Conservation (phyloP, 306 rosid genomes). For the Citrullus amarus region DNA sequence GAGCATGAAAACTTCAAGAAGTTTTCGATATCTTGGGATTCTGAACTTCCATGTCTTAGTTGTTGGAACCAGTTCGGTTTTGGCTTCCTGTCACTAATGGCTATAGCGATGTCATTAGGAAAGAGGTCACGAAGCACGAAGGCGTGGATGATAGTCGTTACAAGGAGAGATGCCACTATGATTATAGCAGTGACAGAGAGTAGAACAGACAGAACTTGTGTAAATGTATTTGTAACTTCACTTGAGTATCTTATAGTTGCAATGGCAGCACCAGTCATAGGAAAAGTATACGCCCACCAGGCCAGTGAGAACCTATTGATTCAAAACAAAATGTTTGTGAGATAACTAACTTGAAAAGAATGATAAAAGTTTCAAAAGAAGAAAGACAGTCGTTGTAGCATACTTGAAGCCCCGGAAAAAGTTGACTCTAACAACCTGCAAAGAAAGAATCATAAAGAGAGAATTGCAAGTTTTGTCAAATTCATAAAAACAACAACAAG, state of each 20-base stretch:
- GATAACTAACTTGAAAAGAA: not conserved
- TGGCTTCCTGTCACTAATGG: slow-evolving; percentile 61
- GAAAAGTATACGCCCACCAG: slow-evolving; percentile 99
- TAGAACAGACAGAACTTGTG: slow-evolving; percentile 38
- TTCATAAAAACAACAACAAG: not conserved
- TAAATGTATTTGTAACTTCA: slow-evolving; percentile 38
- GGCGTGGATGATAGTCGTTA: slow-evolving; percentile 56
- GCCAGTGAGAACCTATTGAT: slow-evolving; percentile 64
- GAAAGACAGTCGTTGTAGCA: slow-evolving; percentile 6
- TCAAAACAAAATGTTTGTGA: slow-evolving; percentile 7
- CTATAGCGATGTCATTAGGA: slow-evolving; percentile 89
- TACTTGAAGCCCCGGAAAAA: slow-evolving; percentile 36
- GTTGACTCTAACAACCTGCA: slow-evolving; percentile 52
- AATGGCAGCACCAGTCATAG: slow-evolving; percentile 96
- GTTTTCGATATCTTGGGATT: slow-evolving; percentile 45
- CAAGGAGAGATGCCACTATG: slow-evolving; percentile 38
- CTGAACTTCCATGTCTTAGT: slow-evolving; percentile 28
- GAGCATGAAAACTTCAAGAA: slow-evolving; percentile 43
- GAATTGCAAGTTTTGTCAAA: not conserved
- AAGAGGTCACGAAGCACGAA: slow-evolving; percentile 63
- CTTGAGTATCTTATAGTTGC: slow-evolving; percentile 76
- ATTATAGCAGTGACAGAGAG: slow-evolving; percentile 41
- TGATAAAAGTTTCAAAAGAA: not conserved
- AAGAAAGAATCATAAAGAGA: slow-evolving; percentile 10
- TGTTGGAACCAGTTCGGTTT: slow-evolving; percentile 49